These are phyloP conservation scores for Monosporascus sp. DNA, from an alignment of 2,329 filamentous ascomycete species.

Conservation along the genomic window DNA sequence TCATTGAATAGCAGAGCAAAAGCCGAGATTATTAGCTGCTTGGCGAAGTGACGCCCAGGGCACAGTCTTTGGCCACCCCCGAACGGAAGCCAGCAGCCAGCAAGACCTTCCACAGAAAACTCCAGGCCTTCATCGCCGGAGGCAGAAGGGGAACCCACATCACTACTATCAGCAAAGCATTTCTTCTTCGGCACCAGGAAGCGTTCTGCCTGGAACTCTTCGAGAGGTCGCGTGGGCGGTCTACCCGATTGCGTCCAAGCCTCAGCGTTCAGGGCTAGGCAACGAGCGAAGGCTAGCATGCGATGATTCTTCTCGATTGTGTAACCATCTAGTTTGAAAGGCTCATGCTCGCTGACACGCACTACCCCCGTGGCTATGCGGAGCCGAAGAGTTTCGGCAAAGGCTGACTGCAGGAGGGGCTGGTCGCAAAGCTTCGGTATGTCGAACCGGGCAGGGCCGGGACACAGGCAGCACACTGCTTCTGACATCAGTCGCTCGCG, in stretches of 20 bases:
- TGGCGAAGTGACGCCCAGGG: slow-evolving; percentile 12
- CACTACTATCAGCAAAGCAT: no score
- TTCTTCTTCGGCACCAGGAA: slow-evolving; percentile 2
- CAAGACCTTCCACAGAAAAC: slow-evolving; percentile 1
- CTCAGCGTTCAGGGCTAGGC: slow-evolving; percentile 2
- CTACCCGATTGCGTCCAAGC: slow-evolving; percentile 2
- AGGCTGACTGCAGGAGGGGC: slow-evolving; percentile 10
- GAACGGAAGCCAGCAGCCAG: slow-evolving; percentile 11
- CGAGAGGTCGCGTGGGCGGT: slow-evolving; percentile 1
- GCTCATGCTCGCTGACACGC: slow-evolving; percentile 5
- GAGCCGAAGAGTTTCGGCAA: slow-evolving; percentile 12
- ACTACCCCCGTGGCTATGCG: slow-evolving; percentile 7
- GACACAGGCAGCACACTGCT: neutral
- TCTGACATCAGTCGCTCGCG: slow-evolving; percentile 4
- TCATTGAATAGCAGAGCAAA: no score
- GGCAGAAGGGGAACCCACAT: no score
- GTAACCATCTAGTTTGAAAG: slow-evolving; percentile 5
- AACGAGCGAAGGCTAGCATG: slow-evolving; percentile 3
- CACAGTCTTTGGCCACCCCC: slow-evolving; percentile 13
- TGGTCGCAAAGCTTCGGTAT: slow-evolving; percentile 4
- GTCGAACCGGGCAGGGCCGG: neutral
- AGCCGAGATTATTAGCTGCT: slow-evolving; percentile 1
- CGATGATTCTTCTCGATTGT: slow-evolving; percentile 2
- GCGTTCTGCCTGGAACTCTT: slow-evolving; percentile 8
- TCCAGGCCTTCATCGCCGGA: no score